Evolutionary conservation across 495 filamentous ascomycete species (phyloP).

Genomic region (Cercophora samala): DNA sequence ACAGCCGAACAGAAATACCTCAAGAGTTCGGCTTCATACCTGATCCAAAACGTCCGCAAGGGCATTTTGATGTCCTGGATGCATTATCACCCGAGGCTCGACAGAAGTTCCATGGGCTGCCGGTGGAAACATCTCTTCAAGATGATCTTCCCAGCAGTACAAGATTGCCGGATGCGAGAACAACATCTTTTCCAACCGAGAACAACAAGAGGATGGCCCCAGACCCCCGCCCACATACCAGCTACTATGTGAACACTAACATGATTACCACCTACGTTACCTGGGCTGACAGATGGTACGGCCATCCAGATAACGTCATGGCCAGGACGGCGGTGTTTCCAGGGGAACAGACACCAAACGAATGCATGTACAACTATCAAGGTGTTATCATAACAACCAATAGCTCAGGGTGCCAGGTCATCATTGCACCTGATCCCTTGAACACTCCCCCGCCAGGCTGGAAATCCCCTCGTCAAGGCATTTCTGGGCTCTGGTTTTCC

Average conservation of each 20-base stretch:
- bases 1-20: neutral
- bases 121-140: neutral
- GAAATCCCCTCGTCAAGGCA: neutral
- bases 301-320: neutral
- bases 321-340: neutral
- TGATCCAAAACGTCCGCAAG: neutral
- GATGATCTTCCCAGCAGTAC: neutral
- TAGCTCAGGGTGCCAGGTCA: conserved; percentile 4
- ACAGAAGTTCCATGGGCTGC: neutral
- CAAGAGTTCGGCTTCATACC: neutral
- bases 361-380: conserved; percentile 8
- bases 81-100: neutral
- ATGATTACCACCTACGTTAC: conserved; percentile 8
- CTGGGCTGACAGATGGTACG: conserved; percentile 2
- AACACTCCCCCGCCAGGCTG: neutral
- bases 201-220: neutral
- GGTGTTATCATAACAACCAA: conserved; percentile 8
- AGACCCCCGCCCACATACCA: neutral
- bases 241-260: conserved; percentile 1
- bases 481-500: neutral
- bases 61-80: neutral
- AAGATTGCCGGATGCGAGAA: neutral
- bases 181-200: neutral
- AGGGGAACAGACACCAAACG: neutral
- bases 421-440: neutral